Evolutionary conservation across 352 stramenopile species (phyloP).

Genomic region (Phytophthora megakarya): DNA sequence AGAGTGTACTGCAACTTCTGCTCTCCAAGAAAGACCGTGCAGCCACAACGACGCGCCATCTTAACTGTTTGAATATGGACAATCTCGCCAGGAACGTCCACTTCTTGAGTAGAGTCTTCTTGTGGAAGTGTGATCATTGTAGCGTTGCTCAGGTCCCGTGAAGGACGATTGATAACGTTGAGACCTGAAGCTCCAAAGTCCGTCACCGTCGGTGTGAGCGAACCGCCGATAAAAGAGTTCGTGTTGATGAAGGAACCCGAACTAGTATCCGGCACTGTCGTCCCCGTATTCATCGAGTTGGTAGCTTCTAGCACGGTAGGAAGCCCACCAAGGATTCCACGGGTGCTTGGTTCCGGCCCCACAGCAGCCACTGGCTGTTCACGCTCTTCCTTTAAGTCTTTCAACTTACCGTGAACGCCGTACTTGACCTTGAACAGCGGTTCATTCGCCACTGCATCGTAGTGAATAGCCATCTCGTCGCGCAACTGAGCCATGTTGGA

Average conservation of each 20-base stretch:
- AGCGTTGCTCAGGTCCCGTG: slow-evolving; percentile 37
- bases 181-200: slow-evolving; percentile 28
- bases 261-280: slow-evolving; percentile 25
- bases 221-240: slow-evolving; percentile 25
- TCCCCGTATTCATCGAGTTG: slow-evolving; percentile 19
- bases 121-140: slow-evolving; percentile 48
- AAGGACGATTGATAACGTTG: slow-evolving; percentile 42
- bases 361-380: slow-evolving; percentile 23
- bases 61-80: slow-evolving; percentile 70
- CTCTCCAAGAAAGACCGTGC: slow-evolving; percentile 65
- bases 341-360: slow-evolving; percentile 17
- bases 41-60: slow-evolving; percentile 61
- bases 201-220: slow-evolving; percentile 14
- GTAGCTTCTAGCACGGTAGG: slow-evolving; percentile 29
- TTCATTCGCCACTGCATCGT: slow-evolving; percentile 68
- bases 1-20: slow-evolving; percentile 76
- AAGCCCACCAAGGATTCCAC: slow-evolving; percentile 11
- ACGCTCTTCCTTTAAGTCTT: slow-evolving; percentile 41
- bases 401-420: slow-evolving; percentile 45
- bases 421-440: slow-evolving; percentile 64
- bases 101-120: slow-evolving; percentile 54
- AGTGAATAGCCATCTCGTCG: slow-evolving; percentile 72
- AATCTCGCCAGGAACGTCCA: slow-evolving; percentile 75
- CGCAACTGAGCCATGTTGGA: slow-evolving; percentile 67
- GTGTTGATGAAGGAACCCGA: slow-evolving; percentile 25